Base-by-base conservation (phyloP, 108 stramenopile genomes). In the Stephanodiscus triporus region DNA sequence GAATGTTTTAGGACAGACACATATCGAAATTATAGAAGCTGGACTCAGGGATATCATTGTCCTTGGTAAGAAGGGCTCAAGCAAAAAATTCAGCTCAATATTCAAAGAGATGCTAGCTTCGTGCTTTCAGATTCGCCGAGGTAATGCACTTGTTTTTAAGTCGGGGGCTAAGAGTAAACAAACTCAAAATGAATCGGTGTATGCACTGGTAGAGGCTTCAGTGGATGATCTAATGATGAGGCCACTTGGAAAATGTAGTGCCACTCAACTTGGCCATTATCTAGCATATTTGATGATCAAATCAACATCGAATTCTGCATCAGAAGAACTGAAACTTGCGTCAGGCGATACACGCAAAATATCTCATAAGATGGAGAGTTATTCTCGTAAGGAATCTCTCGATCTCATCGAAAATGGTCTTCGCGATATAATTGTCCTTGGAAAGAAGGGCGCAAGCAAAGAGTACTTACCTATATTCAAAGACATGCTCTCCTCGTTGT, bases 91-190 rank as follows among this genome's bases (percentile, higher is more conserved):
- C 47, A 24, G n/a, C 17, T 48, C 47, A 29, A 70, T 65, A 70
- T 77, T 77, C 51, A 67, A 57, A 36, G 49, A 63, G 45, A 50
- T 70, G 26, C 47, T 77, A 0, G 37, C 64, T 17, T n/a, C 45
- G 37, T 42, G 24, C n/a, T 77, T 77, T 49, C 57, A 69, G 22
- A 77, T 77, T 29, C 26, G 63, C 32, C 26, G 76, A 47, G 76
- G 76, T 2, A 62, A 50, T 29, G 76, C 76, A 24, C 19, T 77
- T n/a, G 62, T 77, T 14, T 64, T 77, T 32, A 30, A 36, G 66
- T 55, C 30, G 6, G 63, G 60, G 0, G 40, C 48, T 23, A 56
- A 17, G 11, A 69, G 54, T 57, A 19, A 48, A 9, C 64, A 66
- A 49, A 48, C 48, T 9, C 64, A 56, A 27, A 58, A 53, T 37